Evolutionary conservation across 306 rosid genomes (phyloP).

Genomic region (Betula pendula): DNA sequence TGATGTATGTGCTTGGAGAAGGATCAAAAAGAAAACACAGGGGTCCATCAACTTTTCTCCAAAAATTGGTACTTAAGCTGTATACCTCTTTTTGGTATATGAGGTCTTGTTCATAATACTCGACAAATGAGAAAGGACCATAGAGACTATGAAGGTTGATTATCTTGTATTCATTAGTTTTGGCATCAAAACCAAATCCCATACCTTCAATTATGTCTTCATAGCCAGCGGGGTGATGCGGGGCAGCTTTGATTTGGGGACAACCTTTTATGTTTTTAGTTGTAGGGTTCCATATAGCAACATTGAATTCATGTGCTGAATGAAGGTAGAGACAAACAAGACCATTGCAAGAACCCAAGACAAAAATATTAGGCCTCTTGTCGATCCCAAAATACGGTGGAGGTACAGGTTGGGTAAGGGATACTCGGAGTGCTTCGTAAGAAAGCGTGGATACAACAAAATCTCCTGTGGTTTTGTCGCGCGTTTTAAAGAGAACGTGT

Average conservation of each 20-base stretch:
- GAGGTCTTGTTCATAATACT: too few species aligned
- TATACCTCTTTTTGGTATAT: background rate
- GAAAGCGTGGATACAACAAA: background rate
- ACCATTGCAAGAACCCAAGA: background rate
- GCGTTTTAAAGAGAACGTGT: background rate
- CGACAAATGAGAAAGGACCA: too few species aligned
- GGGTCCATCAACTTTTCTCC: too few species aligned
- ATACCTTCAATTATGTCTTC: background rate
- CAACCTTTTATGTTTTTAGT: background rate
- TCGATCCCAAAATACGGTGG: background rate
- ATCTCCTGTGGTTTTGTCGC: background rate
- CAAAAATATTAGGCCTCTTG: background rate
- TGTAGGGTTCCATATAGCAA: background rate
- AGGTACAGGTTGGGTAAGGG: background rate
- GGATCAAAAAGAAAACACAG: too few species aligned
- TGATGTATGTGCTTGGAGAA: too few species aligned
- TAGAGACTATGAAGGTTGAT: background rate
- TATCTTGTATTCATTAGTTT: slow-evolving; percentile 10
- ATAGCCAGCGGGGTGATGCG: background rate
- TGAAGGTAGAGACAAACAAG: background rate
- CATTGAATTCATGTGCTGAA: background rate
- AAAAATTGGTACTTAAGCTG: background rate
- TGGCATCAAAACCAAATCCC: background rate
- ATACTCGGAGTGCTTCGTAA: background rate
- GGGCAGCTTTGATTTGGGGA: background rate